Base-by-base conservation (phyloP, 1,139 yeast species). In the Scheffersomyces insectosa region DNA sequence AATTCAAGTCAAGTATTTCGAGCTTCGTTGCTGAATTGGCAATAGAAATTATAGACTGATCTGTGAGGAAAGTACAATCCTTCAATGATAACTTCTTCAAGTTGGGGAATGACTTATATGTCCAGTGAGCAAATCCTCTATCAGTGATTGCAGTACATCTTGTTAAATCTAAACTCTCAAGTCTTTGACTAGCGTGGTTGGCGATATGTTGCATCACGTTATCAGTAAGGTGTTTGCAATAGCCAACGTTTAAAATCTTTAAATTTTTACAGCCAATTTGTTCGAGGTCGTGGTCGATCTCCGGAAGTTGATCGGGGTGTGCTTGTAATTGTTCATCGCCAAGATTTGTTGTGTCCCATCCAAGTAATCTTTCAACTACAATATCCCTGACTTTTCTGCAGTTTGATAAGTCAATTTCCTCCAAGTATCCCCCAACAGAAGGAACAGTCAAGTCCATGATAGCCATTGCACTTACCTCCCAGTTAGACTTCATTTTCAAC, bases 391-490 rank as follows among this genome's bases (percentile, higher is more conserved):
- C 89, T 53, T 83, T 84, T 30, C 90, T 69, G 56, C 93, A 86
- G 59, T 86, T 85, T 4, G 88, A 77, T 37, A 86, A 65, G 57
- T 85, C 89, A 25, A 86, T 68, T 45, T 78, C 83, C 46, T 75
- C 79, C 36, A 86, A 63, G 48, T 73, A 66, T 38, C 73, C 69
- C 2, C 90, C 90, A 33, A 83, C 81, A 48, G 79, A 75, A 0
- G 85, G 85, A 2, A 79, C 83, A 1, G 88, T 77, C 39, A 86
- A 62, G 58, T 86, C 93, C 88, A 85, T 83, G 20, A 86, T 82
- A 4, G 91, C 87, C 88, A 83, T 81, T 3, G 89, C 88, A 48
- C 85, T 79, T 7, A 85, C 80, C 51, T 84, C 88, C 93, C 93
- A 86, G 40, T 80, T 84, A 25, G 87, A 81, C 45, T 72, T 74